A percentile compares a stretch with the other conserved stretches of the same genome.
These are phyloP conservation scores for Planoprotostelium fungivorum DNA, from an alignment of 78 protist species.

Conservation along the genomic window DNA sequence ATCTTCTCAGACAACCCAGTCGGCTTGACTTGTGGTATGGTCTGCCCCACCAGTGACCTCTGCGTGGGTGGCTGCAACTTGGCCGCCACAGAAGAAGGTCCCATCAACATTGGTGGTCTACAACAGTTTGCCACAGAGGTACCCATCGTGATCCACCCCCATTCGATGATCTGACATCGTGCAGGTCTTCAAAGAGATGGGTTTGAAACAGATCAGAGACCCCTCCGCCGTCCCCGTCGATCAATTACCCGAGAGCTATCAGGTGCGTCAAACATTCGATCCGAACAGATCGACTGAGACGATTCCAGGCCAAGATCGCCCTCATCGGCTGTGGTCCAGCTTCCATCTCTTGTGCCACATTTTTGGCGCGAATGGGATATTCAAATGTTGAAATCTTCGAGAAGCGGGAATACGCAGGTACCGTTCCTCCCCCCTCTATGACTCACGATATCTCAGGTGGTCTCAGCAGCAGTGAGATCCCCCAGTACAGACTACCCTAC, in stretches of 20 bases:
- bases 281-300: too few relatives aligned
- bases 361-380: constrained; percentile 92
- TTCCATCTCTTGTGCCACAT: constrained; percentile 88
- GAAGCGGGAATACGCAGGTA: constrained; percentile 54
- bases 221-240: constrained; percentile 77
- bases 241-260: constrained; percentile 71
- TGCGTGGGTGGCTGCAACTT: constrained; percentile 94
- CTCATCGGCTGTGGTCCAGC: constrained; percentile 96
- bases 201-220: constrained; percentile 83
- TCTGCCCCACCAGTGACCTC: constrained; percentile 82
- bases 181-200: constrained; percentile 85
- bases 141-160: too few relatives aligned
- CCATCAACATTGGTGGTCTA: constrained; percentile 91
- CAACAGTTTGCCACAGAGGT: constrained; percentile 90
- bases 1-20: constrained; percentile 92
- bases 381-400: constrained; percentile 84
- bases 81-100: constrained; percentile 87
- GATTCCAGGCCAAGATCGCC: constrained; percentile 73
- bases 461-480: constrained; percentile 85
- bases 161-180: too few relatives aligned
- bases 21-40: constrained; percentile 91
- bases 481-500: constrained; percentile 86
- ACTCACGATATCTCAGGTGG: too few relatives aligned
- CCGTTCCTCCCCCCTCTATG: too few relatives aligned
- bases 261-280: too few relatives aligned